A percentile compares a stretch with the other conserved stretches of the same genome.
Conservation (phyloP, 495 filamentous ascomycete species). For the Penicilliopsis zonata region DNA sequence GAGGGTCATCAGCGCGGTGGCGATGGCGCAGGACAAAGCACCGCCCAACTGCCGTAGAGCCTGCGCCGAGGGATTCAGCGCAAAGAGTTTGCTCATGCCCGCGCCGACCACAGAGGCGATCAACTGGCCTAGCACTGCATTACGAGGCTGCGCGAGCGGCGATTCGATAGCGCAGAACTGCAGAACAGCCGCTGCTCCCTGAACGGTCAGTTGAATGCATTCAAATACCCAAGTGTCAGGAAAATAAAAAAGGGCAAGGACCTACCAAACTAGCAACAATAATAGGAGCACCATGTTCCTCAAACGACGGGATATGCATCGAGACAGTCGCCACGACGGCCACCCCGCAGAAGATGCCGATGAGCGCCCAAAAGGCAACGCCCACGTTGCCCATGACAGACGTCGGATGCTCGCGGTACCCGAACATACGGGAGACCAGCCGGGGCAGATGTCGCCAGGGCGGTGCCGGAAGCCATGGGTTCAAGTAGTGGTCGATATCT, state of each 20-base stretch:
- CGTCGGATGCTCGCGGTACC: conserved; percentile 20
- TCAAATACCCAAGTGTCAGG: no score
- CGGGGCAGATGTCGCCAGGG: conserved; percentile 25
- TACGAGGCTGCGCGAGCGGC: conserved; percentile 75
- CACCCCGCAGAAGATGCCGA: conserved; percentile 34
- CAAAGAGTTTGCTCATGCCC: conserved; percentile 60
- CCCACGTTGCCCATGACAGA: conserved; percentile 24
- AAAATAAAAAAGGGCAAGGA: no score
- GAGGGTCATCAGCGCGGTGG: conserved; percentile 60
- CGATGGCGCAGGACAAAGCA: conserved; percentile 54
- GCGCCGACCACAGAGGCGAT: conserved; percentile 58
- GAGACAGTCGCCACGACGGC: conserved; percentile 29
- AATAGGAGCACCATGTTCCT: conserved; percentile 21
- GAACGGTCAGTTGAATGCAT: conserved; percentile 1
- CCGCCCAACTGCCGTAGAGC: conserved; percentile 53
- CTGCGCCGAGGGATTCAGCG: conserved; percentile 32
- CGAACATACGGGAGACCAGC: conserved; percentile 28
- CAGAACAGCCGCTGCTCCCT: conserved; percentile 72
- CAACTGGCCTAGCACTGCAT: conserved; percentile 59
- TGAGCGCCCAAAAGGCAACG: conserved; percentile 28
- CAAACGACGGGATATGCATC: conserved; percentile 24
- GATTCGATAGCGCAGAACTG: conserved; percentile 66
- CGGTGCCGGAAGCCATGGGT: conserved; percentile 44
- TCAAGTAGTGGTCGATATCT: conserved; percentile 55
- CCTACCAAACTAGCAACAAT: conserved; percentile 34